Evolutionary conservation across 1,284 basidiomycete species (phyloP).

Genomic region (Cutaneotrichosporon arboriforme): DNA sequence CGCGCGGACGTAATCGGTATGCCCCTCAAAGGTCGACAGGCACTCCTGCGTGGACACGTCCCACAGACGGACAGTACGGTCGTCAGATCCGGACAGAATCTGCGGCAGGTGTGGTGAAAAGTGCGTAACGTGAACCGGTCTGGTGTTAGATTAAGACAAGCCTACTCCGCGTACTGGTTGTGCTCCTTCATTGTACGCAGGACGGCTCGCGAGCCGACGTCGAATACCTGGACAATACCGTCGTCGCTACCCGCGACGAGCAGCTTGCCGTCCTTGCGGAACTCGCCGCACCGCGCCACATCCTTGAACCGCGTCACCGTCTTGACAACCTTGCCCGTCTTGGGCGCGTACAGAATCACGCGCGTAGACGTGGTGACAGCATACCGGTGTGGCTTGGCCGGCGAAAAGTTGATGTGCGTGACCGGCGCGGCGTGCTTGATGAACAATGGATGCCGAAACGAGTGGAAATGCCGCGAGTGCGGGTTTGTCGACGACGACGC

Average conservation of each 20-base stretch:
- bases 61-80: conserved; percentile 89
- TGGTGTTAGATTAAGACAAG: conserved; percentile 22
- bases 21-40: conserved; percentile 71
- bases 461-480: conserved; percentile 47
- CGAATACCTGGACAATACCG: conserved; percentile 93
- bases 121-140: conserved; percentile 85
- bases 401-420: conserved; percentile 84
- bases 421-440: conserved; percentile 93
- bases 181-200: conserved; percentile 86
- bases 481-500: conserved; percentile 39
- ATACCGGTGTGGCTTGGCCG: conserved; percentile 79
- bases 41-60: conserved; percentile 86
- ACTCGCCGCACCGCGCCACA: conserved; percentile 78
- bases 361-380: conserved; percentile 91
- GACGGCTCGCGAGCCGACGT: conserved; percentile 89
- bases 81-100: conserved; percentile 91
- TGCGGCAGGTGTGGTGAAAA: conserved; percentile 82
- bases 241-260: conserved; percentile 93
- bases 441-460: conserved; percentile 48
- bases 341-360: conserved; percentile 91
- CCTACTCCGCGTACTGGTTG: conserved; percentile 68
- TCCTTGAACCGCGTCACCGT: conserved; percentile 96
- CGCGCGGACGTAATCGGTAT: conserved; percentile 92
- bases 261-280: conserved; percentile 88
- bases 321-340: conserved; percentile 91